Evolutionary conservation across 2,329 filamentous ascomycete species (phyloP).

Genomic region (Exserohilum turcica): DNA sequence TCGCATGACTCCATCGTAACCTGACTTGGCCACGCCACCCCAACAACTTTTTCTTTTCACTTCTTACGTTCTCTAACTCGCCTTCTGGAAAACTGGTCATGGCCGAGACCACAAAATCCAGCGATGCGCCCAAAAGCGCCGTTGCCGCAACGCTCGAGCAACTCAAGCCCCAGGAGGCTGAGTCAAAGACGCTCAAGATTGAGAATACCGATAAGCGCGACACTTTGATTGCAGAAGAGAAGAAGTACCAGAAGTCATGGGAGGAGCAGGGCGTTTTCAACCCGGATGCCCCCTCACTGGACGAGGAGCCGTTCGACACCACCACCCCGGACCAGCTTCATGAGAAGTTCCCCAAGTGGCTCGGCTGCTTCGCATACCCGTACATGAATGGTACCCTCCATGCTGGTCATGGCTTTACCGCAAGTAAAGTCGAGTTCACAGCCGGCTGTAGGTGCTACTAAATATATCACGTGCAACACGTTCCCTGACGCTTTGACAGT

Average conservation of each 20-base stretch:
- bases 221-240: conserved; percentile 79
- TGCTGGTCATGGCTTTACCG: conserved; percentile 89
- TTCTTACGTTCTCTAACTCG: conserved; percentile 20
- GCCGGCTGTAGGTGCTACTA: conserved; percentile 60
- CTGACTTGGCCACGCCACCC: conserved; percentile 5
- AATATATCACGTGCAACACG: neutral
- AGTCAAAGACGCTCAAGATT: conserved; percentile 68
- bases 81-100: conserved; percentile 25
- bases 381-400: conserved; percentile 65
- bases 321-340: conserved; percentile 76
- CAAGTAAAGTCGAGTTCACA: conserved; percentile 91
- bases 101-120: conserved; percentile 39
- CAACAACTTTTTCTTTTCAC: conserved; percentile 10
- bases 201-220: conserved; percentile 87
- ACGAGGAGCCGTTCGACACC: conserved; percentile 76
- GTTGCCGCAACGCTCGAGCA: conserved; percentile 58
- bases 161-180: conserved; percentile 59
- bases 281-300: conserved; percentile 77
- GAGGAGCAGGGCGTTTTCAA: conserved; percentile 79
- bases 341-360: conserved; percentile 86
- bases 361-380: conserved; percentile 73
- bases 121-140: conserved; percentile 49
- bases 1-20: conserved; percentile 3
- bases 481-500: conserved; percentile 39
- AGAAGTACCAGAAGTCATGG: conserved; percentile 91